phyloP scores from a whole-genome alignment of 2,329 filamentous ascomycete genomes.

The Penicillium oxalicum region DNA sequence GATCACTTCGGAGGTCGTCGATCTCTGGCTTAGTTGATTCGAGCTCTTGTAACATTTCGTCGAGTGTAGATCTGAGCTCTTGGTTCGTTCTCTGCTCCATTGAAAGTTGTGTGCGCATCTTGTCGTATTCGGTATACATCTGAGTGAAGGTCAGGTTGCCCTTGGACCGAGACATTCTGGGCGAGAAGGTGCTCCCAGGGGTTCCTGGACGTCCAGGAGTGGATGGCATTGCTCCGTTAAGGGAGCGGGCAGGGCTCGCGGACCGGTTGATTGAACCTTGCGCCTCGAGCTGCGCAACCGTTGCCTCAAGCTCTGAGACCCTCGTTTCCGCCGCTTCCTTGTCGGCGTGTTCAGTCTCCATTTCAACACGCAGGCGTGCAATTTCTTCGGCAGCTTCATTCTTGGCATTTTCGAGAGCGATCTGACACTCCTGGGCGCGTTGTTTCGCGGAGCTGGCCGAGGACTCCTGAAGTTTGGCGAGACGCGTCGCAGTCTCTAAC shows the following conservation, averaged over 20 bases:
- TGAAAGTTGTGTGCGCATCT: slow-evolving; percentile 62
- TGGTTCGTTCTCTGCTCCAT: slow-evolving; percentile 68
- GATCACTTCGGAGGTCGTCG: slow-evolving; percentile 75
- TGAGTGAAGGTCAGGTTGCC: slow-evolving; percentile 56
- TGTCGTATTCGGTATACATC: slow-evolving; percentile 57
- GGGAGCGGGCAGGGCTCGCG: slow-evolving; percentile 48
- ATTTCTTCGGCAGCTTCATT: slow-evolving; percentile 59
- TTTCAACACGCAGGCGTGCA: slow-evolving; percentile 48
- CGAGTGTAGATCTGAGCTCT: slow-evolving; percentile 68
- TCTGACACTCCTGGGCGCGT: slow-evolving; percentile 54
- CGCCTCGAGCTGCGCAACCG: slow-evolving; percentile 56
- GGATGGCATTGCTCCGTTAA: slow-evolving; percentile 45
- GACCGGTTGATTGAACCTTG: slow-evolving; percentile 45
- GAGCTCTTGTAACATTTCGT: slow-evolving; percentile 77
- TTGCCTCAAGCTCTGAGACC: slow-evolving; percentile 59
- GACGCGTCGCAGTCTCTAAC: slow-evolving; percentile 69
- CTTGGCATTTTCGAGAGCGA: slow-evolving; percentile 52
- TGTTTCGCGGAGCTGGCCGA: slow-evolving; percentile 55
- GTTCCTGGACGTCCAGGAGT: slow-evolving; percentile 49
- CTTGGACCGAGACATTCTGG: slow-evolving; percentile 49
- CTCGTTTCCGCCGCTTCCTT: slow-evolving; percentile 57
- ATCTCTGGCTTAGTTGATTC: slow-evolving; percentile 84
- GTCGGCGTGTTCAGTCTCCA: slow-evolving; percentile 53
- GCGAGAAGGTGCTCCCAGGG: slow-evolving; percentile 47
- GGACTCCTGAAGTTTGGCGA: slow-evolving; percentile 66